Evolutionary conservation across 202 grass and related monocot genomes (phyloP), one percentile per base, ranked within the genome.

Genomic region (Hordeum pubiflorum): DNA sequence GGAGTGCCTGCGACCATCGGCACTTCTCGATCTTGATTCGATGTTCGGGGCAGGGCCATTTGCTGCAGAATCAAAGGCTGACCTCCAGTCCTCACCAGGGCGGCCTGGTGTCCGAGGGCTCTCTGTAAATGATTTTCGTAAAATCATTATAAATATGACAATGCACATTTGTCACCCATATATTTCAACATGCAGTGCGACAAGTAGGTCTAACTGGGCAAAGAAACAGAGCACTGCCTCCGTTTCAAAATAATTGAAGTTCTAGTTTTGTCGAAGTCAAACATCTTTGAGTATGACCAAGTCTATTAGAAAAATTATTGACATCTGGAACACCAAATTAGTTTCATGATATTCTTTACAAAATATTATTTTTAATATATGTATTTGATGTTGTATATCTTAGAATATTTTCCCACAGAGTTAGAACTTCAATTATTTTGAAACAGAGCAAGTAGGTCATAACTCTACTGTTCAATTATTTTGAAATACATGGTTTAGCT

Each of bases 61-160:
- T 29, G 92, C 80, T 64, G 89, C 40, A 2, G 92, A 86, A 85
- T 91, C 90, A 21, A 99, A 99, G 66, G 90, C 92, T 63, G 89
- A 93, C 75, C 90, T 96, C 92, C 87, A 99, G 48, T 99, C 92
- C 26, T 99, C 92, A 56, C 92, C 86, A 9, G 86, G 65, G n/a
- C 62, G 88, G 69, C 65, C 75, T 2, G 87, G 89, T 74, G 89
- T 83, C 75, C 79, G 65, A 44, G 87, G 86, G 86, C 91, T 93
- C 65, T 90, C 92, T 99, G 85, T 68, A 82, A 76, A 85, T 32
- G 14, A 68, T 33, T 81, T 77, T 31, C 26, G 8, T 72, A 3
- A 31, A 63, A 27, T 75, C 38, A 9, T 69, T 69, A 69, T 14
- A 38, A 36, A 37, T 63, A 34, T 2, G 9, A 37, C 9, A 21